Base-by-base conservation (phyloP, 495 filamentous ascomycete species). In the Aspergillus asperescens region DNA sequence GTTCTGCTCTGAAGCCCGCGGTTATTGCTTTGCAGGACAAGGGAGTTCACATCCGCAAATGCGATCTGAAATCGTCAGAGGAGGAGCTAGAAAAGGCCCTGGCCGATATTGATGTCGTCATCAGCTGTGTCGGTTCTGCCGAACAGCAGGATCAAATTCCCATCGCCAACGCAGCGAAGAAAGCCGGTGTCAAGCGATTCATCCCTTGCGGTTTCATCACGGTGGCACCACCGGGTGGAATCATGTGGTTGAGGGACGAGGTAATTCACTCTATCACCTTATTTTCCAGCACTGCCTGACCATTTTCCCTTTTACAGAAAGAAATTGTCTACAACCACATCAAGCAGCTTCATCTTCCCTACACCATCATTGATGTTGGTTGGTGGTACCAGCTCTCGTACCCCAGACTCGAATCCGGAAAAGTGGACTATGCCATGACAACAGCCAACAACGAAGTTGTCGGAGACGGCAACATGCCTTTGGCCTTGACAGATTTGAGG, bases 321-420 rank as follows among this genome's bases (percentile, higher is more conserved):
- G 75, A 81, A 48, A 69, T 70, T 16, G 72, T 83, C 20, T 75
- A 77, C 65, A 74, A 80, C 49, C 72, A 77, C 50, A 72, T 83
- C 60, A 75, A 73, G 61, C 68, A 72, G 54, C 59, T 78, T 19
- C 58, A 62, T 47, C 66, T 83, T 22, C 77, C 79, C 22, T 84
- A 81, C 66, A 84, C 80, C 20, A 74, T 82, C 61, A 75, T 84
- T 56, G 80, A 83, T 55, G 73, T 81, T 37, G 81, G 81, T 41
- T 82, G 71, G 70, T 84, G 80, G 80, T 77, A 78, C 63, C 76
- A 81, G 59, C 61, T 81, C 40, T 64, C 71, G 5, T 75, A 77
- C 52, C 78, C 75, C 5, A 59, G 64, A 15, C 61, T 83, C 13
- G 66, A 72, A n/a, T 81, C 76, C 18, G 80, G 80, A 7, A 69